These are phyloP conservation scores for Nemania abortiva DNA, from an alignment of 2,329 filamentous ascomycete genomes.

Conservation along the genomic window DNA sequence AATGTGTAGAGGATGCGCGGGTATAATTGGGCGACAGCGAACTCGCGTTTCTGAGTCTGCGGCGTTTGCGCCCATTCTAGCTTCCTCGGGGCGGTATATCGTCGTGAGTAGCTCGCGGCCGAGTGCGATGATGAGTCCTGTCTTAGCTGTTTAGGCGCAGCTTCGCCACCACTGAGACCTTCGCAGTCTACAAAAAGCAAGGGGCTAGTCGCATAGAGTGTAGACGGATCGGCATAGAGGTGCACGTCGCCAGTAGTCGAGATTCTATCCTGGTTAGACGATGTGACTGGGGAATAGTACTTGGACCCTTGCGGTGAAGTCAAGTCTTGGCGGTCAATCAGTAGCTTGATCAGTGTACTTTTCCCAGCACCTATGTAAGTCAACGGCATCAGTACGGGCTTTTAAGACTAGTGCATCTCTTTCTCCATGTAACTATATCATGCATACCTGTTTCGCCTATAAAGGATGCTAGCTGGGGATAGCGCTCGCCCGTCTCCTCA, in stretches of 20 bases:
- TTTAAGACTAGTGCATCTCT: background rate
- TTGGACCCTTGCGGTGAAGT: constrained; percentile 46
- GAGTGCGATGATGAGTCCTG: constrained; percentile 35
- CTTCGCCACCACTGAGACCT: constrained; percentile 63
- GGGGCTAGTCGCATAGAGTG: constrained; percentile 54
- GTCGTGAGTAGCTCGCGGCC: constrained; percentile 28
- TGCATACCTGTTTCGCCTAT: constrained; percentile 57
- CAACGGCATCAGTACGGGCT: constrained; percentile 10
- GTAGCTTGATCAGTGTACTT: constrained; percentile 62
- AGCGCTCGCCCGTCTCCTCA: constrained; percentile 48
- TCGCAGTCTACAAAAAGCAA: constrained; percentile 66
- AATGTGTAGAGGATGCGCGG: constrained; percentile 61
- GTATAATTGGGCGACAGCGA: constrained; percentile 56
- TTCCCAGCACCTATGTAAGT: constrained; percentile 58
- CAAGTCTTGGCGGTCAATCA: constrained; percentile 56
- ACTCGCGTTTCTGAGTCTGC: constrained; percentile 53
- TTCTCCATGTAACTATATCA: background rate
- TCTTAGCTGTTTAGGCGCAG: constrained; percentile 49
- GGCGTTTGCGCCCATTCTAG: constrained; percentile 54
- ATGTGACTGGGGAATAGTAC: constrained; percentile 60
- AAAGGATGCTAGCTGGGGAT: constrained; percentile 58
- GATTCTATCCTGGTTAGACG: constrained; percentile 55
- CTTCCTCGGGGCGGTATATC: constrained; percentile 42
- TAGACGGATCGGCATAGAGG: constrained; percentile 62
- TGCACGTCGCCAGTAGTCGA: constrained; percentile 65